Base-by-base conservation (phyloP, 768 basidiomycete genomes). In the Pleurotus eryngii region DNA sequence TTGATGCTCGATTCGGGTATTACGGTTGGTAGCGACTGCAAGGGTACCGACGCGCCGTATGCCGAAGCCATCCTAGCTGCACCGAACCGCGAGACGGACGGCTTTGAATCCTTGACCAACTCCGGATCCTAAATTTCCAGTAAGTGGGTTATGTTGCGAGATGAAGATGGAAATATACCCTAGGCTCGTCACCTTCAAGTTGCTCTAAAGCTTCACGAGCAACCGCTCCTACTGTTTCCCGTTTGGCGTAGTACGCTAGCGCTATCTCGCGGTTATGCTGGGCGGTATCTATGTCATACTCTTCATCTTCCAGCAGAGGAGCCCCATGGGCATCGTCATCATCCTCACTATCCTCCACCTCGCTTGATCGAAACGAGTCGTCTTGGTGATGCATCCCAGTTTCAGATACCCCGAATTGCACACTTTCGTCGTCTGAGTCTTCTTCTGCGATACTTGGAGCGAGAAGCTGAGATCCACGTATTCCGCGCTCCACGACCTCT, bases 391-490 rank as follows among this genome's bases (percentile, higher is more conserved):
- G 72, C 71, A 57, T 78, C 18, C 65, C 63, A 4, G 59, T 58
- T 3, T 43, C 45, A 9, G 66, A 61, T 2, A 71, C 64, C 14
- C 71, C 73, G 12, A 74, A 71, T 3, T 75, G 62, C 6, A 65
- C 73, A 3, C 86, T 84, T 65, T 90, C 88, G 59, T 89, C 89
- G 63, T 89, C 87, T 0, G 88, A 89, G 68, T 90, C 88, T 20
- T 63, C 64, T 40, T 65, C 63, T 64, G 45, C 35, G 66, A 57
- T 55, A 67, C 46, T 60, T 35, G 30, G 30, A 64, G 49, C 50
- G 58, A 37, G 46, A 56, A 57, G 60, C 46, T 55, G 59, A 30
- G 64, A 55, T 4, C 67, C 47, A 50, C 63, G 63, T 39, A 65
- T 65, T 38, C 62, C 70, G 17, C 89, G 80, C 68, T 91, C 90